These are phyloP conservation scores for Sclerotinia minor DNA, from an alignment of 2,329 filamentous ascomycete species.

Conservation along the genomic window DNA sequence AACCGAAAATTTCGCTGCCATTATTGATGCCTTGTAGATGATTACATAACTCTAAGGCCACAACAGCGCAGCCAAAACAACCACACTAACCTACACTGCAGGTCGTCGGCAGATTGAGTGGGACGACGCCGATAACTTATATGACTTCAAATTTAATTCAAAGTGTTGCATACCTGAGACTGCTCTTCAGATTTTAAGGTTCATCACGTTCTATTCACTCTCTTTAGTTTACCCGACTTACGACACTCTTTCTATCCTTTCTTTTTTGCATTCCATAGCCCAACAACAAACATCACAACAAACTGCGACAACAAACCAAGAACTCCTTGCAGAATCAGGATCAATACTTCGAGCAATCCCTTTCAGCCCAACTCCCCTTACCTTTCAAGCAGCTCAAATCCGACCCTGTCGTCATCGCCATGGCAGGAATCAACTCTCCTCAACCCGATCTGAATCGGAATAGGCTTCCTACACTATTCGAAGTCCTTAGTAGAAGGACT, in stretches of 20 bases:
- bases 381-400: background rate
- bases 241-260: slow-evolving; percentile 17
- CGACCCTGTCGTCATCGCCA: slow-evolving; percentile 25
- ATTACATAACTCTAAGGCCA: slow-evolving; percentile 12
- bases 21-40: background rate
- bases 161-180: background rate
- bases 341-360: background rate
- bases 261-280: background rate
- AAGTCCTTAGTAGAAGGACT: slow-evolving; percentile 92
- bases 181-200: slow-evolving; percentile 6
- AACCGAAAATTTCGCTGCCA: slow-evolving; percentile 20
- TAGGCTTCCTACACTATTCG: slow-evolving; percentile 89
- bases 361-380: background rate
- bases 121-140: slow-evolving; percentile 20
- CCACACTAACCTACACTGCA: background rate
- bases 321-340: slow-evolving; percentile 18
- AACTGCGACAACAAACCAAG: slow-evolving; percentile 9
- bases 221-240: slow-evolving; percentile 13
- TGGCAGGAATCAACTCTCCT: slow-evolving; percentile 50
- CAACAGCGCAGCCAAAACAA: too few species aligned
- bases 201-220: background rate
- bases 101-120: slow-evolving; percentile 1
- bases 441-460: slow-evolving; percentile 68
- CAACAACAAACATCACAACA: slow-evolving; percentile 10
- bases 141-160: slow-evolving; percentile 3